These are phyloP conservation scores for Simmondsia chinensis DNA, from an alignment of 148 eudicot species.

Conservation along the genomic window DNA sequence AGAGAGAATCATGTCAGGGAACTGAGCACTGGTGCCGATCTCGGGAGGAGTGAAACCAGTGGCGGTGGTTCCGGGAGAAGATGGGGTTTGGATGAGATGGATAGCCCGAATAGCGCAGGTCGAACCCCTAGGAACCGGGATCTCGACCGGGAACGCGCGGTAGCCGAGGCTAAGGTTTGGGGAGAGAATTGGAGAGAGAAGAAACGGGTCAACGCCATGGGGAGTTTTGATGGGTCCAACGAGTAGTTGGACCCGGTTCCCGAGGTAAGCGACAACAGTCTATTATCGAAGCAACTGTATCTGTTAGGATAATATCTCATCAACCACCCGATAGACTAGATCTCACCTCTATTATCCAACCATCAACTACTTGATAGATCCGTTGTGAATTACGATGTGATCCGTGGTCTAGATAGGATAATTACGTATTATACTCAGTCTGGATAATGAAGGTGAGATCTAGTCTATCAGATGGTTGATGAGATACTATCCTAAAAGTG, in stretches of 20 bases:
- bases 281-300: too few relatives aligned
- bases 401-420: too few relatives aligned
- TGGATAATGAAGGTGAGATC: too few relatives aligned
- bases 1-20: constrained; percentile 41
- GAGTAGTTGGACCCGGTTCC: constrained; percentile 19
- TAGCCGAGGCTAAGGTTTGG: constrained; percentile 97
- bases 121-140: constrained; percentile 66
- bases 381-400: too few relatives aligned
- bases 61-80: constrained; percentile 68
- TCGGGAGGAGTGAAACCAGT: constrained; percentile 43
- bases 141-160: constrained; percentile 80
- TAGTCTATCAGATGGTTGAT: too few relatives aligned
- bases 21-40: constrained; percentile 43
- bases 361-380: too few relatives aligned
- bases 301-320: too few relatives aligned
- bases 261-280: too few relatives aligned
- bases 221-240: constrained; percentile 62
- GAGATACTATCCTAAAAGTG: too few relatives aligned
- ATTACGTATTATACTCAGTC: too few relatives aligned
- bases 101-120: constrained; percentile 67
- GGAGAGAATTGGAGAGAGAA: constrained; percentile 91
- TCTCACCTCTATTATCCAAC: too few relatives aligned
- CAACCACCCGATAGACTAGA: too few relatives aligned
- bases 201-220: constrained; percentile 43
- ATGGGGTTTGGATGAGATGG: constrained; percentile 56